Percentiles rank a stretch among this genome's conserved stretches.
phyloP scores from a whole-genome alignment of 805 yeast species.

The Candida anglica region DNA sequence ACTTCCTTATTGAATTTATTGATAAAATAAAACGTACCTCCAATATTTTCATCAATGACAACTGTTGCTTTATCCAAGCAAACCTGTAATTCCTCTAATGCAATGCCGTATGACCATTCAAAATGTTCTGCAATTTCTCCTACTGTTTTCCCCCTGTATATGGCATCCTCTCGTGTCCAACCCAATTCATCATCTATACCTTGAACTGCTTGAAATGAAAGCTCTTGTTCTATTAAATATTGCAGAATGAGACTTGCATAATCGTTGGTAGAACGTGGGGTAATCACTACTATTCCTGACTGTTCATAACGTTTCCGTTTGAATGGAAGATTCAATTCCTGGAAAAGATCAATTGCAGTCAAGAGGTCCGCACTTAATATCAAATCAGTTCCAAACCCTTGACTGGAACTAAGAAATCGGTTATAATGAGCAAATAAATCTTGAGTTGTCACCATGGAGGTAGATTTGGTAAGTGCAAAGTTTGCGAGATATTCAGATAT shows the following conservation, averaged over 20 bases:
- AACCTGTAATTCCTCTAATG: constrained; percentile 59
- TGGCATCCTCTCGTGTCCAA: no score
- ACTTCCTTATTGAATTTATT: no score
- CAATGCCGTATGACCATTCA: constrained; percentile 64
- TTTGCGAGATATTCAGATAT: constrained; percentile 62
- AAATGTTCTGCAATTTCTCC: constrained; percentile 45
- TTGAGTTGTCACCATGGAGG: constrained; percentile 38
- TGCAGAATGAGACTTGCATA: constrained; percentile 23
- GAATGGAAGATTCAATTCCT: constrained; percentile 55
- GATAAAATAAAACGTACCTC: constrained; percentile 60
- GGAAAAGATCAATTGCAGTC: constrained; percentile 57
- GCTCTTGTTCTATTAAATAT: constrained; percentile 16
- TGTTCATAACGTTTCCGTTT: constrained; percentile 28
- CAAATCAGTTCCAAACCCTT: constrained; percentile 55
- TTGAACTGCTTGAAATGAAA: background rate
- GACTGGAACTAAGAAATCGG: constrained; percentile 27
- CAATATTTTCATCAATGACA: constrained; percentile 63
- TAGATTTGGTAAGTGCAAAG: constrained; percentile 22
- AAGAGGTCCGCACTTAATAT: constrained; percentile 67
- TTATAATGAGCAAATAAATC: constrained; percentile 41
- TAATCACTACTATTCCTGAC: constrained; percentile 31
- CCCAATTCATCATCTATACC: constrained; percentile 1
- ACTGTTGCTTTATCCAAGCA: constrained; percentile 56
- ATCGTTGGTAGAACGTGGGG: constrained; percentile 17
- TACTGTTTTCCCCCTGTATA: constrained; percentile 33